Base-by-base conservation (phyloP, 495 filamentous ascomycete species). In the Aspergillus olivimuriae region DNA sequence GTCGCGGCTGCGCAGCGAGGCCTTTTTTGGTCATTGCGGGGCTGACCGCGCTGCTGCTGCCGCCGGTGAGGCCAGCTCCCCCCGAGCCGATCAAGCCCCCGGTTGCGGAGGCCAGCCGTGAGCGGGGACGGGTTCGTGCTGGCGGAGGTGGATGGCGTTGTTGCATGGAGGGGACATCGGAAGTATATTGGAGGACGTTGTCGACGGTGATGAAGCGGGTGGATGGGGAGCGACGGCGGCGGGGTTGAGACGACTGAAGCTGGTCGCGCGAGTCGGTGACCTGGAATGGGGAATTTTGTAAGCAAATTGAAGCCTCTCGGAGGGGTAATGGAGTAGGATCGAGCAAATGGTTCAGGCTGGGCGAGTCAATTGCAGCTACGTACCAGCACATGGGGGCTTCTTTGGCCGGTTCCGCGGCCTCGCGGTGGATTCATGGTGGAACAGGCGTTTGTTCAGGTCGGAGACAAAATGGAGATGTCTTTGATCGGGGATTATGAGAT, bases 121-220 rank as follows among this genome's bases (percentile, higher is more conserved):
- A 69, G 7, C 60, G 60, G 2, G 65, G 68, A 22, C 77, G 76
- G 18, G 62, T 53, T 11, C 83, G 75, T 47, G 76, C 71, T 12
- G 62, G 66, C 11, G 74, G 73, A 16, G 83, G 77, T 0, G 87
- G 85, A 15, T 80, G 74, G 3, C 92, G 82, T 30, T 89, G 87
- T 63, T 97, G 90, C 62, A 87, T 89, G 0, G 92, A 97, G 15
- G 92, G 94, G 4, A 99, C 87, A 52, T 99, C 90, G 24, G 87
- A 94, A 44, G 89, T 81, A 66, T 94, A 86, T 63, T 94, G 89
- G 3, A 99, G 81, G 46, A 97, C 83, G 55, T 89, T 95, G 63
- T 99, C 92, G 56, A 99, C 94, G 10, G 87, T 94, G 51, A 98
- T 87, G 60, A 92, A 81, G 35, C 89, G 87, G 47, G 83, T 89